A percentile compares a stretch with the other conserved stretches of the same genome.
These are phyloP conservation scores for Globisporangium mamillatum DNA, from an alignment of 352 stramenopile species.

Conservation along the genomic window DNA sequence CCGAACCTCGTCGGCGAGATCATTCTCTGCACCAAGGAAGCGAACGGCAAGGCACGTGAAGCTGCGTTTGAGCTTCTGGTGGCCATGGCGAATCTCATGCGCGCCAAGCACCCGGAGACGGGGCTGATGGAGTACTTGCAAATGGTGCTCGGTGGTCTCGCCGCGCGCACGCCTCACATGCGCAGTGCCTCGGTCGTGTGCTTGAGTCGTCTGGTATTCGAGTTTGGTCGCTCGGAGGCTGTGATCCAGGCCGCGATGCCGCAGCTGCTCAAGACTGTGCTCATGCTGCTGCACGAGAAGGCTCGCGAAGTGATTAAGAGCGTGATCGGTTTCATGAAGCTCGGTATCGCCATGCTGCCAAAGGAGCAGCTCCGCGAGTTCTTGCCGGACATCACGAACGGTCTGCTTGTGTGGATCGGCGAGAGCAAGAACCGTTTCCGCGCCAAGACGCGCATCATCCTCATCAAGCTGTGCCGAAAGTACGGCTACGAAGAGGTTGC, in stretches of 20 bases:
- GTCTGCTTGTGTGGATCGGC: slow-evolving; percentile 91
- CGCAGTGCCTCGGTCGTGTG: slow-evolving; percentile 94
- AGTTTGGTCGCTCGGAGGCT: slow-evolving; percentile 84
- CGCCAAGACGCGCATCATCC: slow-evolving; percentile 94
- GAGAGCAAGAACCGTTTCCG: slow-evolving; percentile 95
- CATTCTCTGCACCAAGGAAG: slow-evolving; percentile 96
- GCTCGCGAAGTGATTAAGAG: slow-evolving; percentile 96
- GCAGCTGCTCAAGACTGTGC: slow-evolving; percentile 89
- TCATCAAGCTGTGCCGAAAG: slow-evolving; percentile 94
- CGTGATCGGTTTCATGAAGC: slow-evolving; percentile 95
- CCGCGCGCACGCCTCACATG: slow-evolving; percentile 94
- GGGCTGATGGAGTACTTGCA: slow-evolving; percentile 90
- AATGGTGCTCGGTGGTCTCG: slow-evolving; percentile 92
- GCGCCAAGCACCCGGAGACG: slow-evolving; percentile 52
- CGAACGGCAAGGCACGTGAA: slow-evolving; percentile 92
- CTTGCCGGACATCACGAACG: slow-evolving; percentile 90
- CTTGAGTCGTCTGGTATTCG: slow-evolving; percentile 93
- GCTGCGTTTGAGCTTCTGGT: slow-evolving; percentile 84
- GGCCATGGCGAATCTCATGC: slow-evolving; percentile 77
- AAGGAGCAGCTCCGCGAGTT: slow-evolving; percentile 89
- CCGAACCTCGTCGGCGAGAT: slow-evolving; percentile 93
- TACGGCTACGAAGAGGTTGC: slow-evolving; percentile 92
- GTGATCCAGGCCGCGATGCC: slow-evolving; percentile 79
- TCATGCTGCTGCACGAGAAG: slow-evolving; percentile 92
- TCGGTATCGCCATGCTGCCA: slow-evolving; percentile 90